These are phyloP conservation scores for Nitzschia inconspicua DNA, from an alignment of 108 stramenopile species.

Conservation along the genomic window DNA sequence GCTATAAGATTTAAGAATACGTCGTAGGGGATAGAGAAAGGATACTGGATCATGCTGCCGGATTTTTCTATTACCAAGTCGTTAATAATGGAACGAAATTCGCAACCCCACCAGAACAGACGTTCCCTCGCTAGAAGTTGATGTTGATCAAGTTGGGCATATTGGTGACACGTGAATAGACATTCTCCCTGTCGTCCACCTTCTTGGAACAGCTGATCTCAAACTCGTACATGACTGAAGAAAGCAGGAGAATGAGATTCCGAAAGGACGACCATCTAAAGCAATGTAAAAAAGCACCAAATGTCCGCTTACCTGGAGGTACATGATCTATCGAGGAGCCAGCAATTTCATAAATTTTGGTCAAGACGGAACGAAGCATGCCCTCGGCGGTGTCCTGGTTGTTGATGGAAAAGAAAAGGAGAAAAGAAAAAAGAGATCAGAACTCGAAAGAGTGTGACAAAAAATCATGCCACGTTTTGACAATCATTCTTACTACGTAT, in stretches of 20 bases:
- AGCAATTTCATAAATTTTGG: constrained; percentile 67
- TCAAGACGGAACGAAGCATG: constrained; percentile 72
- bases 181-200: constrained; percentile 80
- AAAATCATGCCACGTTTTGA: neutral
- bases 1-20: too few species aligned
- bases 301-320: too few species aligned
- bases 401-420: neutral
- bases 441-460: neutral
- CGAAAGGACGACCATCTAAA: neutral
- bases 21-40: too few species aligned
- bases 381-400: constrained; percentile 76
- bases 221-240: constrained; percentile 81
- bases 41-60: too few species aligned
- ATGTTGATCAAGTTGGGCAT: constrained; percentile 81
- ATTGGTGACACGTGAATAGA: constrained; percentile 74
- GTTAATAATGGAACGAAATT: too few species aligned
- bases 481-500: neutral
- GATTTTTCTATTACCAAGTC: too few species aligned
- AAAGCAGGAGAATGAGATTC: constrained; percentile 6
- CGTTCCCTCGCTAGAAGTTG: constrained; percentile 46
- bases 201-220: constrained; percentile 75
- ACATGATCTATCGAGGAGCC: constrained; percentile 73
- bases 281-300: neutral
- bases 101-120: too few species aligned
- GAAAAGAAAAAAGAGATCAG: neutral